Percentiles rank a stretch among this genome's conserved stretches.
Evolutionary conservation across 257 asterid species (phyloP).

Genomic region (Jacaranda copaia): DNA sequence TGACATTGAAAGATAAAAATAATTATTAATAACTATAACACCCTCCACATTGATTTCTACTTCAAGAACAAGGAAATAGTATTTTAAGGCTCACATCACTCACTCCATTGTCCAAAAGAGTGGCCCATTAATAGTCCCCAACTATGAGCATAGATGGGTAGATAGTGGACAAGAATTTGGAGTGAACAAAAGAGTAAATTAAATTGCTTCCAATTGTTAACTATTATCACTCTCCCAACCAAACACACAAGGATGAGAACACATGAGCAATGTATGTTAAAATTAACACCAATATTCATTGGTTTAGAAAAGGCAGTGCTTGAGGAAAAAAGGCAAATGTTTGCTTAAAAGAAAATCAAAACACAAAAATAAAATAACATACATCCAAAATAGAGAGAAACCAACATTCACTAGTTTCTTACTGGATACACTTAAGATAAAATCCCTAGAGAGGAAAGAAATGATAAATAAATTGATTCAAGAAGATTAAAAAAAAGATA

Average conservation of each 20-base stretch:
- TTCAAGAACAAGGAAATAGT: no score
- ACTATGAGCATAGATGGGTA: neutral
- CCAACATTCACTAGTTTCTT: conserved; percentile 31
- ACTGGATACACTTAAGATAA: conserved; percentile 2
- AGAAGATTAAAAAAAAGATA: neutral
- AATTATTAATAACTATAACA: no score
- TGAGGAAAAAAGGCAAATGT: neutral
- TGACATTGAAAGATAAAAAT: no score
- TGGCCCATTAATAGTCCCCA: neutral
- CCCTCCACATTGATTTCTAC: no score
- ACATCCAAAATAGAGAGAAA: conserved; percentile 24
- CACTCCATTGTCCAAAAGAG: neutral
- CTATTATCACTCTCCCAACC: conserved; percentile 1
- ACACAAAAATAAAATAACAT: neutral
- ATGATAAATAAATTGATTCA: neutral
- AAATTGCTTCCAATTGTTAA: neutral
- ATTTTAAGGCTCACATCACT: neutral
- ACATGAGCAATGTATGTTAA: neutral
- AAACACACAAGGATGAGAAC: neutral
- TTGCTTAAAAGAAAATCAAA: neutral
- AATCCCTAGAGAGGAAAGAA: conserved; percentile 1
- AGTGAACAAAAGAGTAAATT: neutral
- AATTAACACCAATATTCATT: neutral
- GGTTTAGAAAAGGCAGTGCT: neutral
- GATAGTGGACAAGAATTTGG: neutral